Conservation (phyloP, 305 asterid genomes). For the Solanum chacoense region DNA sequence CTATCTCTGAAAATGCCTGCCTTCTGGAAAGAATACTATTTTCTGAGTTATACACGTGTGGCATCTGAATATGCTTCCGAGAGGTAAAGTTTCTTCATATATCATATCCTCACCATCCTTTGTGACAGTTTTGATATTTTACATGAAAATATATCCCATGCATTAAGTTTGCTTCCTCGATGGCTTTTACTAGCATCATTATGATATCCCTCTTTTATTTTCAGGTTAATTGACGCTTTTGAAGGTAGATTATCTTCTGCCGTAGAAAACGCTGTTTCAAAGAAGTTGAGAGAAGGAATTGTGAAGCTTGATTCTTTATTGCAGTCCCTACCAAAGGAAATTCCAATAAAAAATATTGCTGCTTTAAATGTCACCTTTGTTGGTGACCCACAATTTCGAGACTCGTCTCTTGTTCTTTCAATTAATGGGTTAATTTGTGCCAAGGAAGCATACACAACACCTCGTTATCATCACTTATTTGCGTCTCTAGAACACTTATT, state of each 20-base stretch:
- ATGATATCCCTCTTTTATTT: slow-evolving; percentile 2
- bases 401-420: slow-evolving; percentile 48
- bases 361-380: slow-evolving; percentile 55
- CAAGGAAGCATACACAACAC: slow-evolving; percentile 23
- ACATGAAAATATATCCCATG: not conserved
- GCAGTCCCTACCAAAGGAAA: slow-evolving; percentile 73
- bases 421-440: slow-evolving; percentile 56
- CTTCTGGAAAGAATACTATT: not conserved
- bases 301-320: slow-evolving; percentile 43
- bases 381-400: slow-evolving; percentile 45
- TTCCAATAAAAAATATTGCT: slow-evolving; percentile 42
- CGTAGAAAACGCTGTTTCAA: slow-evolving; percentile 59
- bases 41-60: not conserved
- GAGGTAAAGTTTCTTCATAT: not conserved
- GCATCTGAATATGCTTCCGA: not conserved
- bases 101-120: not conserved
- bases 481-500: slow-evolving; percentile 17
- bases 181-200: not conserved
- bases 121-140: not conserved
- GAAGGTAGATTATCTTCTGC: slow-evolving; percentile 46
- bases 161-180: not conserved
- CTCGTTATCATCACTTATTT: slow-evolving; percentile 16
- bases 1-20: not conserved
- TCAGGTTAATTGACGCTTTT: slow-evolving; percentile 75
- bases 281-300: slow-evolving; percentile 42